phyloP scores from a whole-genome alignment of 2,329 filamentous ascomycete genomes.

The Cladosporium sp. region DNA sequence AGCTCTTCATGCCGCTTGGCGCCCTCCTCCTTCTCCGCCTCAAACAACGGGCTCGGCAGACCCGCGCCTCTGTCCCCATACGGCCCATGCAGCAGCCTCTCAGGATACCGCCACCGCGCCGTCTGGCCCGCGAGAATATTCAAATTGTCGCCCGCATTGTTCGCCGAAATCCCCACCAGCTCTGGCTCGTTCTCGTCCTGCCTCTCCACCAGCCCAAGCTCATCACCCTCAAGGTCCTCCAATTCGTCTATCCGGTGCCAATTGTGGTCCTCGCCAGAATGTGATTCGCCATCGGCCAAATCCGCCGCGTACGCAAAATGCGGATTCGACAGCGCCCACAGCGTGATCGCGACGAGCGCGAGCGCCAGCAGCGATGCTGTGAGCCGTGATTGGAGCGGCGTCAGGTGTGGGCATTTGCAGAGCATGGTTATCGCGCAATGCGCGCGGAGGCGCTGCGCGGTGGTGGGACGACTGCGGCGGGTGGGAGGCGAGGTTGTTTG shows the following conservation, averaged over 20 bases:
- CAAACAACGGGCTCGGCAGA: slow-evolving; percentile 23
- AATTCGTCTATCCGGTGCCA: slow-evolving; percentile 39
- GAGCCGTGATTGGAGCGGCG: slow-evolving; percentile 65
- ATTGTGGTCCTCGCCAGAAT: slow-evolving; percentile 42
- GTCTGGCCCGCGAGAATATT: slow-evolving; percentile 59
- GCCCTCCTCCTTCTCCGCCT: slow-evolving; percentile 8
- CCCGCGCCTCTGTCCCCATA: slow-evolving; percentile 25
- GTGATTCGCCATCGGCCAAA: slow-evolving; percentile 31
- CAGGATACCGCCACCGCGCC: slow-evolving; percentile 59
- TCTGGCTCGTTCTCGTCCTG: slow-evolving; percentile 34
- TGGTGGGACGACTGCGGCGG: too few species aligned
- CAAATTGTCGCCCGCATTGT: slow-evolving; percentile 57
- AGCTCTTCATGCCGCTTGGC: slow-evolving; percentile 19
- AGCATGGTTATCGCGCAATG: slow-evolving; percentile 19
- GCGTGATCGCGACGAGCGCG: slow-evolving; percentile 54
- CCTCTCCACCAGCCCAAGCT: slow-evolving; percentile 15
- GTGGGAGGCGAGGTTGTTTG: not conserved
- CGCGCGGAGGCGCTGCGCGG: slow-evolving; percentile 13
- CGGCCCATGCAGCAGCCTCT: slow-evolving; percentile 46
- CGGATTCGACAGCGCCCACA: slow-evolving; percentile 53
- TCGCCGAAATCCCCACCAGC: slow-evolving; percentile 33
- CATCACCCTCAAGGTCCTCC: slow-evolving; percentile 29
- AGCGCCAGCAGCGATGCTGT: slow-evolving; percentile 60
- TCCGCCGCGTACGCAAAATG: slow-evolving; percentile 60
- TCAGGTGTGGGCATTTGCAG: slow-evolving; percentile 48